Base-by-base conservation (phyloP, 495 filamentous ascomycete genomes). In the Glarea lozoyensis region DNA sequence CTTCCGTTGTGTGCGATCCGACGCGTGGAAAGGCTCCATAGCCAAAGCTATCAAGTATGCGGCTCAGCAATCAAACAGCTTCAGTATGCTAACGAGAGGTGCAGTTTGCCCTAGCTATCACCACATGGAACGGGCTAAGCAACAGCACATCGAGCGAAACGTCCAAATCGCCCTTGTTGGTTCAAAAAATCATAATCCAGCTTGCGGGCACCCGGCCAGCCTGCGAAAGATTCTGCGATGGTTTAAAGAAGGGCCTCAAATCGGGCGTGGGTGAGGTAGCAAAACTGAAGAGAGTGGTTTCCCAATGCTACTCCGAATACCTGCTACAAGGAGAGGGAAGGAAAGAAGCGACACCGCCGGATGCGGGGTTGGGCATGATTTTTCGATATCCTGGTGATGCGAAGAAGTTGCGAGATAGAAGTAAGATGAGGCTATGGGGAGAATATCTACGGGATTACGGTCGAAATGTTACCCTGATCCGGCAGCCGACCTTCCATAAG, bases 371-470 rank as follows among this genome's bases (percentile, higher is more conserved):
- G 42, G 92, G 92, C 21, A 84, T 90, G 77, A 19, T 48, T 6
- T 98, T 96, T 65, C 81, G 82, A 54, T 98, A 97, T 61, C 92
- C 92, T 3, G 92, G 92, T 24, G 90, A 98, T 70, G 80, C 87
- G n/a, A 84, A 84, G 49, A 97, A 97, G 62, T 73, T 96, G 29
- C 73, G 92, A 52, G 93, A 98, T 65, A 72, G 86, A 30, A 94
- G 88, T 53, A 98, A 98, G 70, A 97, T 98, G 85, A 73, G 92
- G 40, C 61, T 98, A 17, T 98, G 92, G 92, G 82, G 81, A 33
- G 92, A 98, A 68, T 97, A 98, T 62, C 70, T 98, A 35, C 72
- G 86, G 66, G 93, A 97, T 59, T 96, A 97, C 54, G 92, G 92
- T 35, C 83, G 92, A 32, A 97, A 96, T 64, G 73, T 80, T 16